Evolutionary conservation across 2,329 filamentous ascomycete species (phyloP).

Genomic region (Triangularia setosa): DNA sequence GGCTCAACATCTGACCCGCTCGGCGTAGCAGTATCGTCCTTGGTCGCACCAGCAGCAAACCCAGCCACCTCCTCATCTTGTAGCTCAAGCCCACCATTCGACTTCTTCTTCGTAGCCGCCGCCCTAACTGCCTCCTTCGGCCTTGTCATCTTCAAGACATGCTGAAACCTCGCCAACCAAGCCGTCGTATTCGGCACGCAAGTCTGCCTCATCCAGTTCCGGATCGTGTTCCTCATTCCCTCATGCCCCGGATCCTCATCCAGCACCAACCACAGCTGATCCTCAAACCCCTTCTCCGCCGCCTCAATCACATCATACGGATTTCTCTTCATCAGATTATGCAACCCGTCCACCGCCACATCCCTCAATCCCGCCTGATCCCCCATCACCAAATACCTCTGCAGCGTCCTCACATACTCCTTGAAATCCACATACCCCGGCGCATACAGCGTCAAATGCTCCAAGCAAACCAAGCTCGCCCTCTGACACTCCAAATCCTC

Average conservation of each 20-base stretch:
- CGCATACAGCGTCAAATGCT: slow-evolving; percentile 89
- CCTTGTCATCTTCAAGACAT: slow-evolving; percentile 82
- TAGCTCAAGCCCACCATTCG: slow-evolving; percentile 65
- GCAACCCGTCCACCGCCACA: slow-evolving; percentile 80
- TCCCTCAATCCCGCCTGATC: slow-evolving; percentile 66
- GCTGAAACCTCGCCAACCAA: slow-evolving; percentile 90
- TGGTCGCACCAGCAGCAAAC: slow-evolving; percentile 72
- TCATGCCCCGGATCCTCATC: slow-evolving; percentile 73
- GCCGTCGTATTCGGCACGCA: slow-evolving; percentile 70
- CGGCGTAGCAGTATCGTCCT: slow-evolving; percentile 51
- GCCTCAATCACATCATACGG: slow-evolving; percentile 75
- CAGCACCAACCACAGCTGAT: slow-evolving; percentile 85
- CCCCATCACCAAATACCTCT: slow-evolving; percentile 66
- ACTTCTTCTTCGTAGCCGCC: slow-evolving; percentile 41
- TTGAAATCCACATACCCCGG: slow-evolving; percentile 80
- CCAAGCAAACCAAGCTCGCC: slow-evolving; percentile 76
- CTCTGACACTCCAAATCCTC: slow-evolving; percentile 66
- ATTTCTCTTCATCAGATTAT: slow-evolving; percentile 92
- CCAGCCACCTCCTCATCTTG: slow-evolving; percentile 96
- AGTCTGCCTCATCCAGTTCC: slow-evolving; percentile 91
- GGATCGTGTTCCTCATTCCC: slow-evolving; percentile 79
- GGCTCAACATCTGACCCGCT: slow-evolving; percentile 71
- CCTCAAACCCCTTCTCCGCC: slow-evolving; percentile 75
- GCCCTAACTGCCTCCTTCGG: slow-evolving; percentile 57
- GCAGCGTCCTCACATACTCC: slow-evolving; percentile 78